phyloP scores from a whole-genome alignment of 169 alveolate genomes.

The Neospora caninum region DNA sequence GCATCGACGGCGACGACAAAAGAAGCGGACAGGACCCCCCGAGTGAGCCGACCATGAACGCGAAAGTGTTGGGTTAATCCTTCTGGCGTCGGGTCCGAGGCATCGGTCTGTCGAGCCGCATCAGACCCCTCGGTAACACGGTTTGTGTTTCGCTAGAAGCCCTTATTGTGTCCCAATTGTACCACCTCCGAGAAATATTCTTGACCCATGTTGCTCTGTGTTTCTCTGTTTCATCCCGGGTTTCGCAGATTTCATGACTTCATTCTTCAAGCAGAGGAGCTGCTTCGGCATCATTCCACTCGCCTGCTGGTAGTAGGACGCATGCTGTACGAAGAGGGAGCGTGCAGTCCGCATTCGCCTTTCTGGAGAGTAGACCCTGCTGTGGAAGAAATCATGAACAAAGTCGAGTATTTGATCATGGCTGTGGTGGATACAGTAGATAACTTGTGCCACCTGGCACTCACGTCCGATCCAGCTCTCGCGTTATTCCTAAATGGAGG shows the following conservation, averaged over 20 bases:
- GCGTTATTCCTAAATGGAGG: background rate
- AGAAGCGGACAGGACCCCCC: background rate
- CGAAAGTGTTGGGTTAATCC: too few species aligned
- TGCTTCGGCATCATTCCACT: constrained; percentile 30
- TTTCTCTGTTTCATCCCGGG: too few species aligned
- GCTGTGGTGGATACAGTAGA: constrained; percentile 36
- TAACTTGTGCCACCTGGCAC: constrained; percentile 27
- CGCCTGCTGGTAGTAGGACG: constrained; percentile 31
- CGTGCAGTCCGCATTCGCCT: constrained; percentile 1
- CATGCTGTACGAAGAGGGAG: constrained; percentile 39
- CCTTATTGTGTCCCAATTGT: too few species aligned
- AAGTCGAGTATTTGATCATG: constrained; percentile 28
- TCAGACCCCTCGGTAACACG: too few species aligned
- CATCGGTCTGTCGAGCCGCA: too few species aligned
- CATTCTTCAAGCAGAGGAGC: constrained; percentile 24
- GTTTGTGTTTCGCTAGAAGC: too few species aligned
- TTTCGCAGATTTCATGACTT: constrained; percentile 23
- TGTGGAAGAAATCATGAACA: constrained; percentile 26
- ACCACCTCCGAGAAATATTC: too few species aligned
- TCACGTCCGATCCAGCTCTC: constrained; percentile 3
- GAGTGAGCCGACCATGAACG: background rate
- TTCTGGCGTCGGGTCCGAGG: too few species aligned
- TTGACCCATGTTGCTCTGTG: too few species aligned
- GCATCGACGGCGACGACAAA: constrained; percentile 2
- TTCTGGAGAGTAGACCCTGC: constrained; percentile 16